Conservation (phyloP, 345 rosid genomes). For the Eucalyptus cladocalyx region DNA sequence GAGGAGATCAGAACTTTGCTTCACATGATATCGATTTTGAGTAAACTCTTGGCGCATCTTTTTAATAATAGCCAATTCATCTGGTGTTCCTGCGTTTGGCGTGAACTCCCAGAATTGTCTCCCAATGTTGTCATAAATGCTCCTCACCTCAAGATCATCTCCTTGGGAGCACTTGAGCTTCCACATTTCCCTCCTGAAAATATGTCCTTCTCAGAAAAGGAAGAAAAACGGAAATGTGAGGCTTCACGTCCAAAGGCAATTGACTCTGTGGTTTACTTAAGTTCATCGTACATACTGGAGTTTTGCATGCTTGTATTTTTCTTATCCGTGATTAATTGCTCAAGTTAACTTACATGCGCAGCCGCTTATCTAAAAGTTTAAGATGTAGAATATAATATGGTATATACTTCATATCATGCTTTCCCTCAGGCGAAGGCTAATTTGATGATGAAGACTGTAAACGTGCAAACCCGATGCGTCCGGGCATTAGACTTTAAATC, state of each 20-base stretch:
- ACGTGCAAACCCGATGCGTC: not conserved
- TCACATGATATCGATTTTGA: slow-evolving; percentile 9
- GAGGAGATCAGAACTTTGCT: slow-evolving; percentile 40
- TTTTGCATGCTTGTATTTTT: not conserved
- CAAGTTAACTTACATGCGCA: not conserved
- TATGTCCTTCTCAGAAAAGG: not conserved
- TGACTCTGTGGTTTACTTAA: not conserved
- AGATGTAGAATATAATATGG: not conserved
- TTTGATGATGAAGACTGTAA: not conserved
- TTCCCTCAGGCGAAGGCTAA: not conserved
- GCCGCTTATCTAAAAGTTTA: not conserved
- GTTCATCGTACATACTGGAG: not conserved
- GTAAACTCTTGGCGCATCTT: slow-evolving; percentile 11
- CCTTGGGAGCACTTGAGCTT: slow-evolving; percentile 37
- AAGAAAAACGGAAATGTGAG: not conserved
- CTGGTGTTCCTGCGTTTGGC: slow-evolving; percentile 11
- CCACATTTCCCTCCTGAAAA: slow-evolving; percentile 19
- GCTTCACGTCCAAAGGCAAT: not conserved
- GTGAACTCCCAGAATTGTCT: slow-evolving; percentile 49
- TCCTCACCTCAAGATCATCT: slow-evolving; percentile 5
- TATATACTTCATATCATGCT: not conserved
- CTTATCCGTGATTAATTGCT: not conserved
- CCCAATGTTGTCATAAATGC: slow-evolving; percentile 23
- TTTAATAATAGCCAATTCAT: slow-evolving; percentile 15
- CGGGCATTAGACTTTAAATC: not conserved